These are phyloP conservation scores for Trichoderma koningii DNA, from an alignment of 2,329 filamentous ascomycete species.

Conservation along the genomic window DNA sequence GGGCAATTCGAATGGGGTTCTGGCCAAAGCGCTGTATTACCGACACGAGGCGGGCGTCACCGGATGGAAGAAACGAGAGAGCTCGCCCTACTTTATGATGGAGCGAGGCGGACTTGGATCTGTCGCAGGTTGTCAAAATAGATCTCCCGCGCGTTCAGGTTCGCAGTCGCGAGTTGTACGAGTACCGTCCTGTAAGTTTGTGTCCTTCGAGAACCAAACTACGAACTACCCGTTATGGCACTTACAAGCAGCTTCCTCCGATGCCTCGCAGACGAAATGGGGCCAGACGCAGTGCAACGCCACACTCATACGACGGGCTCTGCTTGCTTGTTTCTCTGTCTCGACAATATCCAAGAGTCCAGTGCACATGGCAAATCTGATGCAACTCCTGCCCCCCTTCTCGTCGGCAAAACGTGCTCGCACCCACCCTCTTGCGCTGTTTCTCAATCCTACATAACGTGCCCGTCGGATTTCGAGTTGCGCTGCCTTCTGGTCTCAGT, in stretches of 20 bases:
- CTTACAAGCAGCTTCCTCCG: conserved; percentile 11
- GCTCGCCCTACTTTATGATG: not conserved
- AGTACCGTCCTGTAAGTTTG: not conserved
- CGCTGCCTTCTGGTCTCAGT: conserved; percentile 23
- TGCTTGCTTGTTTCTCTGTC: not conserved
- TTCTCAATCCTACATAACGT: conserved; percentile 25
- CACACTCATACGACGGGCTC: conserved; percentile 23
- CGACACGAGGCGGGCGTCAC: conserved; percentile 15
- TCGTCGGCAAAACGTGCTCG: conserved; percentile 8
- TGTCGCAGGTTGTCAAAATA: conserved; percentile 11
- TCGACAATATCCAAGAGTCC: not conserved
- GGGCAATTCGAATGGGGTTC: not conserved
- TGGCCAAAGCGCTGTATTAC: conserved; percentile 3
- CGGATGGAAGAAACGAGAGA: not conserved
- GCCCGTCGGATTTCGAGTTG: conserved; percentile 24
- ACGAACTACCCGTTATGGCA: not conserved
- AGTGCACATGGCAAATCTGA: conserved; percentile 11
- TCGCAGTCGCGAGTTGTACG: not conserved
- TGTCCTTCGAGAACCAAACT: not conserved
- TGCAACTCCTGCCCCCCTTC: conserved; percentile 7
- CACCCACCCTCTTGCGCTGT: conserved; percentile 23
- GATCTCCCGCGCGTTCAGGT: not conserved
- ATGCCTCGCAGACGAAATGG: conserved; percentile 18
- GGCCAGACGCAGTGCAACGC: not conserved
- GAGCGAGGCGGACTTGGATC: conserved; percentile 6